A percentile compares a stretch with the other conserved stretches of the same genome.
Evolutionary conservation across 1,284 basidiomycete species (phyloP).

Genomic region (Mrakiaceae sp.): DNA sequence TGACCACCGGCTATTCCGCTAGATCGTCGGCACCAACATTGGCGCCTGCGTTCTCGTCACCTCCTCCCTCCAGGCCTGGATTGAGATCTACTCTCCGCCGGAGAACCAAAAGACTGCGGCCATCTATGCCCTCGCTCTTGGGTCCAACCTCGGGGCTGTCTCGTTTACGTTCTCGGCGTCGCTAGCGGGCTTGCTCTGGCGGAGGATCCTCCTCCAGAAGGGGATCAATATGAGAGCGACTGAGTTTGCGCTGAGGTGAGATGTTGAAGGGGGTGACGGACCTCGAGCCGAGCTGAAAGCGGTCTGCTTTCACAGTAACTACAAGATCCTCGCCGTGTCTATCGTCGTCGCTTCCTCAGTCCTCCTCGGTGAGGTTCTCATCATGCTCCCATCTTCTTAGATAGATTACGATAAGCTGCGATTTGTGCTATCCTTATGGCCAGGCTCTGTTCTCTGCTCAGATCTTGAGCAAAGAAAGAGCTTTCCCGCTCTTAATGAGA

Average conservation of each 20-base stretch:
- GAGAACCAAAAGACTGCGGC: constrained; percentile 27
- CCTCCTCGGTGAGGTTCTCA: constrained; percentile 36
- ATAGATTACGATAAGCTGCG: too few species aligned
- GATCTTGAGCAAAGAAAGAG: too few species aligned
- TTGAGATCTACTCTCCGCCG: constrained; percentile 20
- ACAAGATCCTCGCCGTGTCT: constrained; percentile 41
- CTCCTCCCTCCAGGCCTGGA: constrained; percentile 44
- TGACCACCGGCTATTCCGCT: not conserved
- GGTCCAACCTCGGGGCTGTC: constrained; percentile 85
- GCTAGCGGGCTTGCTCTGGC: constrained; percentile 83
- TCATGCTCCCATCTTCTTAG: constrained; percentile 25
- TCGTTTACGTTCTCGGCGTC: constrained; percentile 53
- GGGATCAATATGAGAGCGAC: constrained; percentile 52
- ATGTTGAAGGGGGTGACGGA: constrained; percentile 23
- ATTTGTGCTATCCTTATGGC: too few species aligned
- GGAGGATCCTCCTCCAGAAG: constrained; percentile 64
- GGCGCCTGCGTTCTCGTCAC: constrained; percentile 62
- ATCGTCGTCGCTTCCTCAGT: constrained; percentile 45
- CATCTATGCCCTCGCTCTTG: constrained; percentile 52
- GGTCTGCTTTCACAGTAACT: constrained; percentile 2
- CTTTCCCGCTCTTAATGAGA: too few species aligned
- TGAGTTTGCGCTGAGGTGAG: constrained; percentile 61
- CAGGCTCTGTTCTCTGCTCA: too few species aligned
- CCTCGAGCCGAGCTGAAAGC: not conserved
- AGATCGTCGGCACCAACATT: constrained; percentile 12